Evolutionary conservation across 2,329 filamentous ascomycete genomes (phyloP).

Genomic region (Diaporthe capsici): DNA sequence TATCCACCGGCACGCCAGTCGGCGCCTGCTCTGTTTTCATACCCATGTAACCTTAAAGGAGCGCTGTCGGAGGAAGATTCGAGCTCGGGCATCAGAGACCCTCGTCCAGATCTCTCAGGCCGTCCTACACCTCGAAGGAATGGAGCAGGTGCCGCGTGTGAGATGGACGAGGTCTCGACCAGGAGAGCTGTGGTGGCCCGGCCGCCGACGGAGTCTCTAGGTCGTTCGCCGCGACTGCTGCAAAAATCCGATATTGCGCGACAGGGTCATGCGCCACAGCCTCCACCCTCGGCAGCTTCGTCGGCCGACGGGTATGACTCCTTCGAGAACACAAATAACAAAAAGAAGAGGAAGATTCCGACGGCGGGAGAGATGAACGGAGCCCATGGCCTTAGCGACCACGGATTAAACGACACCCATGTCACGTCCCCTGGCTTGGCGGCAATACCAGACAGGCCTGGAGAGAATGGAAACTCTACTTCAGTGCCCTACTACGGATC

Average conservation of each 20-base stretch:
- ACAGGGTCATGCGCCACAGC: conserved; percentile 61
- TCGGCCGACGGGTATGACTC: conserved; percentile 93
- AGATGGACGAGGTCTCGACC: conserved; percentile 68
- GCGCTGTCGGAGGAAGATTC: conserved; percentile 56
- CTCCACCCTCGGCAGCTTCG: conserved; percentile 77
- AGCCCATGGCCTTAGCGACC: conserved; percentile 51
- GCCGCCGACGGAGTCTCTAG: conserved; percentile 61
- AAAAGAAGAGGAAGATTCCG: conserved; percentile 98
- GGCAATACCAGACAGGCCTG: conserved; percentile 44
- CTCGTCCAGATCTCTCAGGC: conserved; percentile 45
- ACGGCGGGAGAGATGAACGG: conserved; percentile 79
- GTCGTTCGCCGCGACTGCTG: conserved; percentile 58
- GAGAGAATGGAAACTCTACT: conserved; percentile 42
- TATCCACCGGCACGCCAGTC: conserved; percentile 84
- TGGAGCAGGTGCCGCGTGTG: conserved; percentile 70
- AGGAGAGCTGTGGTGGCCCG: conserved; percentile 60
- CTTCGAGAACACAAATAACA: conserved; percentile 98
- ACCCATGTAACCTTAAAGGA: conserved; percentile 70
- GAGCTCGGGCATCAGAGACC: conserved; percentile 51
- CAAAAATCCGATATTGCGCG: conserved; percentile 61
- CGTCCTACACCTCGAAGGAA: conserved; percentile 63
- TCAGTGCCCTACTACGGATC: conserved; percentile 56
- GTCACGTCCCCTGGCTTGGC: conserved; percentile 50
- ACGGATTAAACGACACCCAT: conserved; percentile 50
- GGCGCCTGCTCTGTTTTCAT: conserved; percentile 82